Conservation (phyloP, 1,284 basidiomycete genomes). For the Pterula multifida region DNA sequence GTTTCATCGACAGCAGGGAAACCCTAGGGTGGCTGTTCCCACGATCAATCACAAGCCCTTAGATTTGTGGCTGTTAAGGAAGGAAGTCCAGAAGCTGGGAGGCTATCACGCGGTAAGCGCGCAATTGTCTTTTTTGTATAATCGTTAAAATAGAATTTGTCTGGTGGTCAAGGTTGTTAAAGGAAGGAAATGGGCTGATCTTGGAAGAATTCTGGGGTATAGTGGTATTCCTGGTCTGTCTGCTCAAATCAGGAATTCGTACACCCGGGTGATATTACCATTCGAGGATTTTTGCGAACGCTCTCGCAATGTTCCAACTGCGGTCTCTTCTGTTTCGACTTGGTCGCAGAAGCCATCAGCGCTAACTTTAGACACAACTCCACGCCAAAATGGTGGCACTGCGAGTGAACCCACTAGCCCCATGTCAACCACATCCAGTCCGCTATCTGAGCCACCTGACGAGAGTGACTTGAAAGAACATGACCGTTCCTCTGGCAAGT, state of each 20-base stretch:
- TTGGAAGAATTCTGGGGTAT: conserved; percentile 77
- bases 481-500: conserved; percentile 11
- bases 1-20: conserved; percentile 84
- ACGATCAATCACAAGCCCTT: conserved; percentile 86
- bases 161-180: conserved; percentile 75
- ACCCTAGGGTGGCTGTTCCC: conserved; percentile 79
- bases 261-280: conserved; percentile 82
- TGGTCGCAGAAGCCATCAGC: conserved; percentile 25
- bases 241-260: conserved; percentile 83
- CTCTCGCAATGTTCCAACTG: conserved; percentile 54
- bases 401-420: conserved; percentile 57
- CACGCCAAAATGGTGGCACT: conserved; percentile 16
- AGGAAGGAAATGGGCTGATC: conserved; percentile 76
- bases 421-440: conserved; percentile 58
- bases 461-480: conserved; percentile 49
- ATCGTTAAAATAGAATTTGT: too few species aligned
- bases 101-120: conserved; percentile 72
- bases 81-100: conserved; percentile 81
- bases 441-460: conserved; percentile 69
- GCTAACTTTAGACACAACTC: conserved; percentile 14
- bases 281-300: conserved; percentile 86
- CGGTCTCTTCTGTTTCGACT: conserved; percentile 18
- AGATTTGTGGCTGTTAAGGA: conserved; percentile 88
- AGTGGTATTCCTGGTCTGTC: conserved; percentile 72
- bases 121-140: conserved; percentile 12